Percentiles rank a stretch among this genome's conserved stretches.
Evolutionary conservation across 2,329 filamentous ascomycete species (phyloP).

Genomic region (Aureobasidium melanogenum): DNA sequence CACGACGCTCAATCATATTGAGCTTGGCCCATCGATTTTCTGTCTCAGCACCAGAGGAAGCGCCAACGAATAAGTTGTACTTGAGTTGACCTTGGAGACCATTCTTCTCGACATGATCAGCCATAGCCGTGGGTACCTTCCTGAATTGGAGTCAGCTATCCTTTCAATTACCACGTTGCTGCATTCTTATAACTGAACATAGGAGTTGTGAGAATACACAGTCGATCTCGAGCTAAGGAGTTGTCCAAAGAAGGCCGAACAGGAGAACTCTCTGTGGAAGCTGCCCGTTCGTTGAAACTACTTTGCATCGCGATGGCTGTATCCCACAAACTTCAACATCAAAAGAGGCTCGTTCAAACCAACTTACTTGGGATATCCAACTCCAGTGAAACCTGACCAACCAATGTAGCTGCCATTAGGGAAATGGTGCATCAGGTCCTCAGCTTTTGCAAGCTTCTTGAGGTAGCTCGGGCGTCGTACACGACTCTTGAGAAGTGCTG

Average conservation of each 20-base stretch:
- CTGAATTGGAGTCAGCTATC: conserved; percentile 35
- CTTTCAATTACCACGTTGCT: too few species aligned
- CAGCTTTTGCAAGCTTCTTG: conserved; percentile 67
- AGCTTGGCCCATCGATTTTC: conserved; percentile 85
- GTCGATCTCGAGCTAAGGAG: not conserved
- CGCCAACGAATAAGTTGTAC: conserved; percentile 81
- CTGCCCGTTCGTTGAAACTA: not conserved
- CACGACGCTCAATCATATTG: conserved; percentile 82
- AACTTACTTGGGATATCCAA: conserved; percentile 74
- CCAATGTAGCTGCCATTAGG: conserved; percentile 80
- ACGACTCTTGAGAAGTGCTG: conserved; percentile 66
- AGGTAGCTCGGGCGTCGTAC: conserved; percentile 68
- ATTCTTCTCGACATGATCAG: conserved; percentile 85
- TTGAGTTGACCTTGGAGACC: conserved; percentile 72
- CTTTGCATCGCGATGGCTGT: not conserved
- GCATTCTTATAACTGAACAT: not conserved
- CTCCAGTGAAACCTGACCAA: conserved; percentile 86
- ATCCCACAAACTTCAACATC: not conserved
- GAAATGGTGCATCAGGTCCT: conserved; percentile 73
- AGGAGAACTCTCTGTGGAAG: not conserved
- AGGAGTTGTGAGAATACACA: not conserved
- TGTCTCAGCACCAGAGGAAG: conserved; percentile 81
- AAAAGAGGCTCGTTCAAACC: too few species aligned
- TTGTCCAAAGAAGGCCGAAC: not conserved
- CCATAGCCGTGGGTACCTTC: conserved; percentile 74